Conservation (phyloP, 805 yeast genomes). For the Yarrowia sp. region DNA sequence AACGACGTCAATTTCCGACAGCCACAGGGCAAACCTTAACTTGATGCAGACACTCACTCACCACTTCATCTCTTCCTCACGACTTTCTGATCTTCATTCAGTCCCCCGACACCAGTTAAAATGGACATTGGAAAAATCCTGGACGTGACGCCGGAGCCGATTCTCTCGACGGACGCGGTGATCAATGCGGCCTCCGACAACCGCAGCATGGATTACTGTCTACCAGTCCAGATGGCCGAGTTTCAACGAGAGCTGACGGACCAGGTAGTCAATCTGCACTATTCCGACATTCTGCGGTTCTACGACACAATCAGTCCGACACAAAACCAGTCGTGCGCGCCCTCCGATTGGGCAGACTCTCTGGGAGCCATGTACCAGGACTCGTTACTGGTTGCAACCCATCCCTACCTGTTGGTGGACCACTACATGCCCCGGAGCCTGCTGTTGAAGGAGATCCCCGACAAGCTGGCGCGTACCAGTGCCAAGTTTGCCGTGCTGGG, state of each 20-base stretch:
- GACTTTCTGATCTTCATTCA: not conserved
- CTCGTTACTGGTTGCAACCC: constrained; percentile 77
- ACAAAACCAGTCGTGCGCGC: constrained; percentile 31
- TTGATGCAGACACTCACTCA: constrained; percentile 27
- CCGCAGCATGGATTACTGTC: constrained; percentile 22
- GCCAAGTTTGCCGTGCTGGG: constrained; percentile 76
- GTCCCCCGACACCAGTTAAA: not conserved
- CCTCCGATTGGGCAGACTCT: constrained; percentile 65
- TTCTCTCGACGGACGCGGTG: constrained; percentile 43
- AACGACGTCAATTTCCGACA: not conserved
- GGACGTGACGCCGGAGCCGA: constrained; percentile 83
- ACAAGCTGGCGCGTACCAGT: constrained; percentile 63
- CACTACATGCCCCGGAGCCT: constrained; percentile 83
- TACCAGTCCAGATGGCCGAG: constrained; percentile 80
- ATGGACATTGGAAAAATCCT: constrained; percentile 76
- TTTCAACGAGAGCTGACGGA: constrained; percentile 87
- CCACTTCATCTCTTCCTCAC: constrained; percentile 1
- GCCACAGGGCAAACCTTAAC: not conserved
- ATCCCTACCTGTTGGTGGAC: constrained; percentile 79
- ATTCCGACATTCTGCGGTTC: constrained; percentile 82
- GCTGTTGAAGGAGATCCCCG: constrained; percentile 65
- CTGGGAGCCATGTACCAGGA: constrained; percentile 71
- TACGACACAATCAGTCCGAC: constrained; percentile 51
- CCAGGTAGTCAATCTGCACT: constrained; percentile 87
- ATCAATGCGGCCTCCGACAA: constrained; percentile 22